Evolutionary conservation across 2,329 filamentous ascomycete species (phyloP).

Genomic region (Didymella pomorum): DNA sequence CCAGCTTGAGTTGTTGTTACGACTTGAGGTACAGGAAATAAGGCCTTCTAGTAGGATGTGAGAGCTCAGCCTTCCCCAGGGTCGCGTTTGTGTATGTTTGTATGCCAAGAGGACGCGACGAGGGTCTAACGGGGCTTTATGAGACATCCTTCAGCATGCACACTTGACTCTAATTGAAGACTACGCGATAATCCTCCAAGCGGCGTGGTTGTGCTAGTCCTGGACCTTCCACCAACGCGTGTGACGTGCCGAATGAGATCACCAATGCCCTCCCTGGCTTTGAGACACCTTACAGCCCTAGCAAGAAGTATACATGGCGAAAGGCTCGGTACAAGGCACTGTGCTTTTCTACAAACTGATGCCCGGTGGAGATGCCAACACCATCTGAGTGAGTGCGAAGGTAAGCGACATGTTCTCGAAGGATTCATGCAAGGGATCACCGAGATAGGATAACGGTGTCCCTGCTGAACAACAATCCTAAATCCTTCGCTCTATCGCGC

Average conservation of each 20-base stretch:
- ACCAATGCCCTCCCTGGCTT: background rate
- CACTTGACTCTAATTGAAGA: slow-evolving; percentile 7
- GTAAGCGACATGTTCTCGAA: slow-evolving; percentile 4
- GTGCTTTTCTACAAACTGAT: slow-evolving; percentile 8
- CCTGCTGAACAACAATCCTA: slow-evolving; percentile 2
- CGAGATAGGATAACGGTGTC: background rate
- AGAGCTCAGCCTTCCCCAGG: background rate
- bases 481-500: background rate
- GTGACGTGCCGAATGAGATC: slow-evolving; percentile 7
- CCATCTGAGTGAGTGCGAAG: slow-evolving; percentile 4
- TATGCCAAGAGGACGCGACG: background rate
- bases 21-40: background rate
- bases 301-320: slow-evolving; percentile 1
- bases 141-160: slow-evolving; percentile 1
- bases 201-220: slow-evolving; percentile 10
- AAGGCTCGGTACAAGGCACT: slow-evolving; percentile 5
- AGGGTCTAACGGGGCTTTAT: slow-evolving; percentile 8
- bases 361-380: slow-evolving; percentile 7
- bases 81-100: background rate
- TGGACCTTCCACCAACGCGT: slow-evolving; percentile 1
- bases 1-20: background rate
- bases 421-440: slow-evolving; percentile 12
- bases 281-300: slow-evolving; percentile 11
- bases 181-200: slow-evolving; percentile 9
- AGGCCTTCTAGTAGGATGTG: no score